Conservation (phyloP, 805 yeast genomes). For the Barnettozyma salicaria region DNA sequence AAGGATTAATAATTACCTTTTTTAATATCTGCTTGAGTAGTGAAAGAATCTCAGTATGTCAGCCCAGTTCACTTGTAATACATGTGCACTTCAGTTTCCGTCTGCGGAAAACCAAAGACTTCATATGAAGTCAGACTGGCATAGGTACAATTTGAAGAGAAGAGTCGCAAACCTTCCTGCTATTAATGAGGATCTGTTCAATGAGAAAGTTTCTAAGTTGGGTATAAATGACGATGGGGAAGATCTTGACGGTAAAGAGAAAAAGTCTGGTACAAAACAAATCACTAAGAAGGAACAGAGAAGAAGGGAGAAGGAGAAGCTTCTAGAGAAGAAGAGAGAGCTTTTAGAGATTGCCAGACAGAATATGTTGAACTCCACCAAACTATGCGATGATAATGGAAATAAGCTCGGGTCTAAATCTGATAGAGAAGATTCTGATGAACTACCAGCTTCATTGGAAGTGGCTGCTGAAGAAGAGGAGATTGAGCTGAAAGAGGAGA, state of each 20-base stretch:
- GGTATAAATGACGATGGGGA: slow-evolving; percentile 18
- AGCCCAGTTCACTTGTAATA: slow-evolving; percentile 63
- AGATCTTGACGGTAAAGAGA: slow-evolving; percentile 18
- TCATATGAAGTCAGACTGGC: slow-evolving; percentile 99
- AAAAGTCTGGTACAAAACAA: slow-evolving; percentile 24
- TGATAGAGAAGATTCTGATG: neutral
- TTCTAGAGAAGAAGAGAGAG: slow-evolving; percentile 36
- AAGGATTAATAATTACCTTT: neutral
- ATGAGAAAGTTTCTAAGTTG: slow-evolving; percentile 51
- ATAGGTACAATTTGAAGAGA: slow-evolving; percentile 90
- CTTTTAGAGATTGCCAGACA: slow-evolving; percentile 35
- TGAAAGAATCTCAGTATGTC: slow-evolving; percentile 7
- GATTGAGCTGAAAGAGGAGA: slow-evolving; percentile 14
- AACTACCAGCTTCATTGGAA: slow-evolving; percentile 6
- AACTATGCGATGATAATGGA: slow-evolving; percentile 10
- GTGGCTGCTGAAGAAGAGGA: slow-evolving; percentile 6
- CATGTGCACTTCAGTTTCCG: slow-evolving; percentile 77
- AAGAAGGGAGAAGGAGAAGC: slow-evolving; percentile 37
- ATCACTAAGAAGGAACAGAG: slow-evolving; percentile 37
- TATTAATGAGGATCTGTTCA: slow-evolving; percentile 58
- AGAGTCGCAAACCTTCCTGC: slow-evolving; percentile 85
- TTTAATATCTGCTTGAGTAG: neutral
- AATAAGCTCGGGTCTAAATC: slow-evolving; percentile 5
- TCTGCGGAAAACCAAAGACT: slow-evolving; percentile 71
- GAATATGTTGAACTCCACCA: slow-evolving; percentile 29